These are phyloP conservation scores for Citrus reticulata DNA, from an alignment of 345 rosid genomes.

Conservation along the genomic window DNA sequence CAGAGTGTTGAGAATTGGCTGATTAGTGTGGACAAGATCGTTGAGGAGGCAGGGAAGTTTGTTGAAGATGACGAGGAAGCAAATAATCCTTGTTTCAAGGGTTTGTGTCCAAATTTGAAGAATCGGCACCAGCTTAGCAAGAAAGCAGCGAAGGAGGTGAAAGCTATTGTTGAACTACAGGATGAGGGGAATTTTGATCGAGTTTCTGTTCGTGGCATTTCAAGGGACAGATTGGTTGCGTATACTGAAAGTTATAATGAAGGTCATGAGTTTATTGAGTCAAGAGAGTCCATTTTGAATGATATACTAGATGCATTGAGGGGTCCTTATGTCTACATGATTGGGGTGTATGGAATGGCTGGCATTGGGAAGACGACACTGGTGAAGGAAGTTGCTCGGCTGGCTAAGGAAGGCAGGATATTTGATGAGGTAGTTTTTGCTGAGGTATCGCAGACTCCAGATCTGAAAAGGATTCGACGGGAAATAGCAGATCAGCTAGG, in stretches of 20 bases:
- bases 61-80: not conserved
- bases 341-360: slow-evolving; percentile 11
- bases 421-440: slow-evolving; percentile 16
- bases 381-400: not conserved
- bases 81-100: not conserved
- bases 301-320: not conserved
- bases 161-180: not conserved
- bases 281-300: slow-evolving; percentile 7
- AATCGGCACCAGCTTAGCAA: slow-evolving; percentile 6
- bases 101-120: slow-evolving; percentile 6
- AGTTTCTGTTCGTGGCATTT: not conserved
- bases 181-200: not conserved
- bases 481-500: slow-evolving; percentile 12
- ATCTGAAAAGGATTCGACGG: slow-evolving; percentile 12
- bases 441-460: not conserved
- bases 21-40: not conserved
- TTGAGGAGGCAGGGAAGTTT: not conserved
- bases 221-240: no score
- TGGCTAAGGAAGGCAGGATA: not conserved
- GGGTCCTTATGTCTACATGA: not conserved
- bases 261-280: slow-evolving; percentile 5
- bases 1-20: not conserved
- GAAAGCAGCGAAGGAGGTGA: not conserved
- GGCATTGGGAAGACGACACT: slow-evolving; percentile 11
- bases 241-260: no score